These are phyloP conservation scores for Magnaporthiopsis rhizophila DNA, from an alignment of 2,329 filamentous ascomycete genomes.

Conservation along the genomic window DNA sequence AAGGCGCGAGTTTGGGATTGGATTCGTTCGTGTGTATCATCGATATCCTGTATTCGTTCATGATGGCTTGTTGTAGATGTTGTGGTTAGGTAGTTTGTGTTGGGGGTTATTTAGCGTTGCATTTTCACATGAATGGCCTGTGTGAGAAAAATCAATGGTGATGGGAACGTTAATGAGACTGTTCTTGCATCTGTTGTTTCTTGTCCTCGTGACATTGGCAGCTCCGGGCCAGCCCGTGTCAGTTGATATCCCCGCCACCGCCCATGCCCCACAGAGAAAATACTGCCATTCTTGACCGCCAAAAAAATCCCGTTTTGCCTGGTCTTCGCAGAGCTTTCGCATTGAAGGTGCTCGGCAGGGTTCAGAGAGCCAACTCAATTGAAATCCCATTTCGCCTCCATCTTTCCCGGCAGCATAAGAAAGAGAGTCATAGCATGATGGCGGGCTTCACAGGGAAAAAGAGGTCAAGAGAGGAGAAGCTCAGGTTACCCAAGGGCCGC, in stretches of 20 bases:
- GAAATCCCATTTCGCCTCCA: neutral
- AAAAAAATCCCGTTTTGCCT: slow-evolving; percentile 6
- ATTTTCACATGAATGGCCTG: neutral
- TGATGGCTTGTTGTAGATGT: neutral
- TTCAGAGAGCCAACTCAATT: neutral
- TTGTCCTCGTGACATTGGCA: too few species aligned
- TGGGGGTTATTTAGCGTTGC: neutral
- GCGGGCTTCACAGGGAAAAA: slow-evolving; percentile 24
- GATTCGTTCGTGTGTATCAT: neutral
- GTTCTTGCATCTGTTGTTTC: too few species aligned
- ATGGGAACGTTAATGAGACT: too few species aligned
- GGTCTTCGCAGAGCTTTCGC: neutral
- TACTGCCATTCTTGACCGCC: slow-evolving; percentile 7
- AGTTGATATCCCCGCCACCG: too few species aligned
- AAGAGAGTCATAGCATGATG: slow-evolving; percentile 15
- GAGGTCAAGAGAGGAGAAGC: slow-evolving; percentile 22
- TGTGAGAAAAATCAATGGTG: too few species aligned
- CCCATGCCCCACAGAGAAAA: neutral
- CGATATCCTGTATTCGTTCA: neutral
- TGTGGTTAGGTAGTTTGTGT: neutral
- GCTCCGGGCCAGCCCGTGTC: too few species aligned
- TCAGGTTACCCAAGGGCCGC: slow-evolving; percentile 25
- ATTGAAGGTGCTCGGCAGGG: neutral
- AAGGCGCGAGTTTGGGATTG: neutral
- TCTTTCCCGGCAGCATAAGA: neutral